Base-by-base conservation (phyloP, 164 flowering plant species). In the Saururus chinensis region DNA sequence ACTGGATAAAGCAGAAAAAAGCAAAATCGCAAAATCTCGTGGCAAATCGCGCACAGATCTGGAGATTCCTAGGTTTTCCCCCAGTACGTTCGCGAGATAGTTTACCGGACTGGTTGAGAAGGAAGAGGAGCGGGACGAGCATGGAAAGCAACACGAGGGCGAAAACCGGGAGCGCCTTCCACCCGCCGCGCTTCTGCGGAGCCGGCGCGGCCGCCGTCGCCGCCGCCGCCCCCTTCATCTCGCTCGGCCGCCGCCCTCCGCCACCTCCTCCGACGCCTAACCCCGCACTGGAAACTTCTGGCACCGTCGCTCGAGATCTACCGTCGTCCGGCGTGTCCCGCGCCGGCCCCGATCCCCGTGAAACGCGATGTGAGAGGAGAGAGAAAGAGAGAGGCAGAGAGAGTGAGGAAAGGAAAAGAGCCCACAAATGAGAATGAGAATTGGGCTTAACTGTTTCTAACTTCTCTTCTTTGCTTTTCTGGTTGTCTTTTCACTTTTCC, bases 61-160 rank as follows among this genome's bases (percentile, higher is more conserved):
- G 19, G 12, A 53, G 56, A 19, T 53, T 30, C 57, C 42, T 35
- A 59, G 58, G 59, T 55, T 60, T 62, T 21, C 17, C 26, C 19
- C 4, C 37, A 2, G 4, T 30, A 30, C 2, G 2, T 30, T 30
- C 37, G 6, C 4, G 6, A 30, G 37, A 30, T 6, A 30, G 37
- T 51, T 23, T 60, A 55, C 64, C 81, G 51, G 76, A 77, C 71
- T 84, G 89, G 57, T 96, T 92, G 40, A 89, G 84, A 64, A 89
- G 63, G 76, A 92, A 89, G 54, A 80, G 79, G 57, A 92, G 92
- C 22, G 98, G 95, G 52, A 89, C 92, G 60, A 89, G 89, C 95
- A 89, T 83, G 24, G 96, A 92, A 12, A 89, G 86, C 51, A 92
- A 19, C 17, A 92, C 96, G 52, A 92, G 91, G 48, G 80, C 79